phyloP scores from a whole-genome alignment of 164 flowering plant genomes.

The Vitis rupestris region DNA sequence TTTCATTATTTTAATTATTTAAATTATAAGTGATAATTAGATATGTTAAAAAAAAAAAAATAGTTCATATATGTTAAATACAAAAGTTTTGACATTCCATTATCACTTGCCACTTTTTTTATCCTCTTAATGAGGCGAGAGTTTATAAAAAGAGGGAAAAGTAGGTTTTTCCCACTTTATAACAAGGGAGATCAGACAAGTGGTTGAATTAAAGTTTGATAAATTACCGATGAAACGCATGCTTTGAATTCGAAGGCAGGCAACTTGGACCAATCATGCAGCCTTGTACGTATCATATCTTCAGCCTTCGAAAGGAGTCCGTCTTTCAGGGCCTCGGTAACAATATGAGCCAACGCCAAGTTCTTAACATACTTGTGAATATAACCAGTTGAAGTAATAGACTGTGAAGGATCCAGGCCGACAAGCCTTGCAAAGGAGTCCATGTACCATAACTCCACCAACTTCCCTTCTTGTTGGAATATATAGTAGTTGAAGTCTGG shows the following conservation, averaged over 20 bases:
- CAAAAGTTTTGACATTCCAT: too few relatives aligned
- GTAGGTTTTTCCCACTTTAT: neutral
- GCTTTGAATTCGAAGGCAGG: too few relatives aligned
- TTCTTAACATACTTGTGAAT: conserved; percentile 4
- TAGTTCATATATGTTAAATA: too few relatives aligned
- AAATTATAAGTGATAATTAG: too few relatives aligned
- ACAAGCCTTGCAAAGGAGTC: conserved; percentile 3
- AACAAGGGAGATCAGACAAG: too few relatives aligned
- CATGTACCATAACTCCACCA: conserved; percentile 12
- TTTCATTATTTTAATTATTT: too few relatives aligned
- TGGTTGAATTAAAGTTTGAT: too few relatives aligned
- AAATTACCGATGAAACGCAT: too few relatives aligned
- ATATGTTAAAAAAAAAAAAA: too few relatives aligned
- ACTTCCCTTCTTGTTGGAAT: conserved; percentile 16
- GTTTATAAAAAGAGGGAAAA: neutral
- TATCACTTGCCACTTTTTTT: too few relatives aligned
- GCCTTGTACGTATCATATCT: neutral
- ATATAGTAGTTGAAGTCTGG: conserved; percentile 16
- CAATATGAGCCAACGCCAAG: conserved; percentile 6
- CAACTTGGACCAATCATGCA: too few relatives aligned
- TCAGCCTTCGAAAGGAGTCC: neutral
- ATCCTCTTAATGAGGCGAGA: too few relatives aligned
- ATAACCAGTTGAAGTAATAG: neutral
- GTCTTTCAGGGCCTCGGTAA: conserved; percentile 4
- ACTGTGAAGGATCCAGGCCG: neutral